Base-by-base conservation (phyloP, 257 asterid species). In the Haberlea rhodopensis region DNA sequence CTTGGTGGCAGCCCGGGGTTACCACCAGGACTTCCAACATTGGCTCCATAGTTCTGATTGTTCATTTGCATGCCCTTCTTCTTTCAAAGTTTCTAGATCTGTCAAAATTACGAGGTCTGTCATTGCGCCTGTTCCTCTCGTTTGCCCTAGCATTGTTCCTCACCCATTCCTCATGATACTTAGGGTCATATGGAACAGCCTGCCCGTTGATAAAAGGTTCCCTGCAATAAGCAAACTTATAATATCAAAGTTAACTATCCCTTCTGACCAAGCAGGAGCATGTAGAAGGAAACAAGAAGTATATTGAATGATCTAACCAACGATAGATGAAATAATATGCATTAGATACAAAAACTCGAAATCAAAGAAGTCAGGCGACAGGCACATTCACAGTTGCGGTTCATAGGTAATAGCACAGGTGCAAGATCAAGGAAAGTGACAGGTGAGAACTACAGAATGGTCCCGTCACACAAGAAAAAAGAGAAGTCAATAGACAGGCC, bases 121-220 rank as follows among this genome's bases (percentile, higher is more conserved):
- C 95, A 37, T 83, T 90, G 65, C 95, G 91, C 75, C 87, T 77
- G 70, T 90, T 90, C 80, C 97, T 83, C 71, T 82, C 91, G 26
- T 85, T 85, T 68, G 97, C 91, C 32, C 88, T 75, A 27, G 90
- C 84, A 78, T 86, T 88, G 81, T 91, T 88, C 82, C 94, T 87
- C 81, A 81, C 91, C 97, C 97, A 92, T 65, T 89, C 97, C 82
- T 81, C 97, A 0, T 92, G 99, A 63, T 92, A 92, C 64, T 83
- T 92, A 5, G 94, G 94, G 65, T 92, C 97, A 43, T 92, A 92
- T 2, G 99, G 97, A 23, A 89, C 95, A 67, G 99, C 99, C 67
- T 89, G 87, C 8, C 99, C 99, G n/a, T 89, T 81, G 48, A 92
- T 87, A 62, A 92, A 87, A 31, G 99, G 99, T 62, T 92, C 99